Percentiles rank a stretch among this genome's conserved stretches.
Conservation (phyloP, 805 yeast species). For the Candida berthetii region DNA sequence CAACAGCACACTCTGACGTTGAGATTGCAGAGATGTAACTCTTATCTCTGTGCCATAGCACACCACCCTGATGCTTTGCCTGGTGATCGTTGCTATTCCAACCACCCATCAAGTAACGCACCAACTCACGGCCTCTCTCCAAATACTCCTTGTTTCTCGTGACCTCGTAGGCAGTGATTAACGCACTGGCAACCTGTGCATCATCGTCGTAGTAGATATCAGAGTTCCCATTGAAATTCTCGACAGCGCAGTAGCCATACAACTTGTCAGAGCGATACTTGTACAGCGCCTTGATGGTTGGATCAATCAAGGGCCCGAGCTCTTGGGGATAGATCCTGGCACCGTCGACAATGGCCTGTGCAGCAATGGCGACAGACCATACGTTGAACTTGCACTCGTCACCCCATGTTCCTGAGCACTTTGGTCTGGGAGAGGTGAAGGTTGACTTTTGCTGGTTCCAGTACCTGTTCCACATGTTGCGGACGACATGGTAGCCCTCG, state of each 20-base stretch:
- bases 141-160: conserved; percentile 48
- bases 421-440: conserved; percentile 18
- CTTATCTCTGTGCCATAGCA: conserved; percentile 60
- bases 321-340: conserved; percentile 43
- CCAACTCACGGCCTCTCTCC: conserved; percentile 51
- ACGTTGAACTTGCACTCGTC: conserved; percentile 50
- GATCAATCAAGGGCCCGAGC: conserved; percentile 45
- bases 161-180: conserved; percentile 62
- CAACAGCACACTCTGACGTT: conserved; percentile 61
- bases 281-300: conserved; percentile 42
- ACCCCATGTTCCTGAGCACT: conserved; percentile 38
- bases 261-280: conserved; percentile 43
- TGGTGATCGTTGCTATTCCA: conserved; percentile 33
- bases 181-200: conserved; percentile 65
- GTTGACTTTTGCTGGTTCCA: conserved; percentile 17
- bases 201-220: conserved; percentile 73
- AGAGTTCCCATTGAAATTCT: conserved; percentile 47
- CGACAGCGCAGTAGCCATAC: conserved; percentile 62
- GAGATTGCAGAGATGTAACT: conserved; percentile 60
- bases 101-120: conserved; percentile 59
- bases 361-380: conserved; percentile 66
- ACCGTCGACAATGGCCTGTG: conserved; percentile 64
- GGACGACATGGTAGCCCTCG: conserved; percentile 19
- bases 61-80: conserved; percentile 43
- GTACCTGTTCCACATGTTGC: conserved; percentile 14